Percentiles rank a stretch among this genome's conserved stretches.
These are phyloP conservation scores for Acanthamoeba rhysodes DNA, from an alignment of 208 protist genomes.

Conservation along the genomic window DNA sequence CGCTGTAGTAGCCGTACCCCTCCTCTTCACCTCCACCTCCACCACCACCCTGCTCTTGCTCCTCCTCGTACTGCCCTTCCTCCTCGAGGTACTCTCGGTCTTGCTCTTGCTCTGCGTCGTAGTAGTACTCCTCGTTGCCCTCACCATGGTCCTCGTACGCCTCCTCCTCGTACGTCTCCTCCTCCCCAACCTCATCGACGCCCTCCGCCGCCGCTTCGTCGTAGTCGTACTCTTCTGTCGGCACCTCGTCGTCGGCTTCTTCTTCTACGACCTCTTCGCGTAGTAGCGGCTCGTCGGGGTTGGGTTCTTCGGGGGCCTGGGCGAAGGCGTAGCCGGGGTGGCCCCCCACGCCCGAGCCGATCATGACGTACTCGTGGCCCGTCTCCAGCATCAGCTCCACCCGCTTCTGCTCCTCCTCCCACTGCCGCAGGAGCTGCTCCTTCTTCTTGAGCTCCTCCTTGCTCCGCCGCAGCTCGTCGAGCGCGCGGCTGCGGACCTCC, in stretches of 20 bases:
- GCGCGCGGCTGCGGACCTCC: not conserved
- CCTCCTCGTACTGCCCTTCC: not conserved
- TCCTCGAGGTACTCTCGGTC: not conserved
- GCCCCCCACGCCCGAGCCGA: not conserved
- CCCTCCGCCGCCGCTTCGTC: not conserved
- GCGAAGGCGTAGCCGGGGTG: not conserved
- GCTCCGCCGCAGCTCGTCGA: not conserved
- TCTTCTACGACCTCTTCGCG: not conserved
- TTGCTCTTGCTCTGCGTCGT: not conserved
- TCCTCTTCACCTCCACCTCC: not conserved
- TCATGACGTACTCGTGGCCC: not conserved
- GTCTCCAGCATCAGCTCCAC: conserved; percentile 11
- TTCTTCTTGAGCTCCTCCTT: conserved; percentile 35
- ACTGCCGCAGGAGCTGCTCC: not conserved
- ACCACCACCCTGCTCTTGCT: no score
- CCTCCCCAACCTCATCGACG: not conserved
- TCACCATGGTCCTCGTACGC: not conserved
- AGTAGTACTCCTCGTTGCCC: not conserved
- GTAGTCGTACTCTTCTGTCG: no score
- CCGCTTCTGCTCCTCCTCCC: conserved; percentile 47
- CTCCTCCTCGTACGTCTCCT: not conserved
- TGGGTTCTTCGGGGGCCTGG: not conserved
- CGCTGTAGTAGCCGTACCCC: not conserved
- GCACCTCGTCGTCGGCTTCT: not conserved
- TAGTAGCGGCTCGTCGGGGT: not conserved